Evolutionary conservation across 192 early-diverging fungal genomes (phyloP).

Genomic region (Entomortierella beljakovae): DNA sequence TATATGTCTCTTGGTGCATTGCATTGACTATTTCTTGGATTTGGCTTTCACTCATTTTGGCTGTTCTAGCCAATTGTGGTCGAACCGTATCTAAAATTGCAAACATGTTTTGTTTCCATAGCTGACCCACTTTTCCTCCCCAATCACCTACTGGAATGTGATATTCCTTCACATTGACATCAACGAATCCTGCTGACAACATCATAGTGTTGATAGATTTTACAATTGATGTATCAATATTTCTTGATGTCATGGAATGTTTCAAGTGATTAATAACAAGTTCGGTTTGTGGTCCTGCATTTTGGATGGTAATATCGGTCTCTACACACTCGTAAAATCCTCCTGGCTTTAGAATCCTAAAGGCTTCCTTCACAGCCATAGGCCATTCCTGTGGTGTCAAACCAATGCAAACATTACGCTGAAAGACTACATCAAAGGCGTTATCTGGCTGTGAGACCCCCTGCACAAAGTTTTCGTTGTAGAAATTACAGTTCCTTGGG

Average conservation of each 20-base stretch:
- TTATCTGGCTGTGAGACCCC: constrained; percentile 42
- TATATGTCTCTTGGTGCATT: constrained; percentile 21
- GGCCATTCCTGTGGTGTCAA: constrained; percentile 43
- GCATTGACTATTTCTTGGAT: constrained; percentile 25
- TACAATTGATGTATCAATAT: constrained; percentile 26
- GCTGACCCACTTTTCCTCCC: constrained; percentile 35
- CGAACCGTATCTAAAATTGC: constrained; percentile 16
- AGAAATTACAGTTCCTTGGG: constrained; percentile 53
- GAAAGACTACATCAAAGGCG: constrained; percentile 48
- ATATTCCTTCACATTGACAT: constrained; percentile 36
- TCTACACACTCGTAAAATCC: constrained; percentile 57
- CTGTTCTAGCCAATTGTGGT: constrained; percentile 16
- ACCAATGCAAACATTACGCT: constrained; percentile 38
- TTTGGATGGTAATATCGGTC: constrained; percentile 20
- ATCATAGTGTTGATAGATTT: constrained; percentile 25
- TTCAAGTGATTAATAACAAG: constrained; percentile 39
- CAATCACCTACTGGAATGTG: constrained; percentile 28
- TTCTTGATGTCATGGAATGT: constrained; percentile 10
- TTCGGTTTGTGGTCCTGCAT: constrained; percentile 30
- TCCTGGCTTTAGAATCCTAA: constrained; percentile 36
- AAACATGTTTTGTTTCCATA: constrained; percentile 44
- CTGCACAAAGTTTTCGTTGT: constrained; percentile 32
- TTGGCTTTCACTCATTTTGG: constrained; percentile 16
- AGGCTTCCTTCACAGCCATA: constrained; percentile 33
- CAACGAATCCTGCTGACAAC: constrained; percentile 26